Evolutionary conservation across 202 grass and related monocot genomes (phyloP).

Genomic region (Setaria italica): DNA sequence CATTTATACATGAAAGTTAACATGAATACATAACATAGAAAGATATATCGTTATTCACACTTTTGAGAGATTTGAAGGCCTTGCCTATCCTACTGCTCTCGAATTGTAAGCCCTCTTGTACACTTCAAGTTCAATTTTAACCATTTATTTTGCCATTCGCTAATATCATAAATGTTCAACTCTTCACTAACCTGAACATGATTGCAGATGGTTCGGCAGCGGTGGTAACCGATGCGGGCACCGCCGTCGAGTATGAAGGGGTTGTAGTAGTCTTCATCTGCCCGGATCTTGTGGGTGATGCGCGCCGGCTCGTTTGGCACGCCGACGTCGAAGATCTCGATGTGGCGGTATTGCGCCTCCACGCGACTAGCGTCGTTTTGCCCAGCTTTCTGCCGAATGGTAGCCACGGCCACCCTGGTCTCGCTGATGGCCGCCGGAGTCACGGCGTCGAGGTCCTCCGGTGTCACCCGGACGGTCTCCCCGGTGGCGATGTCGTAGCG

Average conservation of each 20-base stretch:
- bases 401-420: constrained; percentile 48
- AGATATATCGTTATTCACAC: too few species aligned
- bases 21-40: too few species aligned
- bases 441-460: background rate
- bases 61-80: too few species aligned
- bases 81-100: too few species aligned
- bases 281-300: constrained; percentile 18
- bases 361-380: background rate
- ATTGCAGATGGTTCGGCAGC: background rate
- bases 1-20: background rate
- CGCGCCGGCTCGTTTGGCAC: background rate
- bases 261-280: constrained; percentile 48
- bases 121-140: too few species aligned
- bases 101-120: too few species aligned
- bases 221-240: constrained; percentile 44
- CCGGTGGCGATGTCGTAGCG: background rate
- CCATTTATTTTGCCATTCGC: too few species aligned
- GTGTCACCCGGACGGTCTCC: constrained; percentile 28
- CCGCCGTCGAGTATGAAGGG: constrained; percentile 50
- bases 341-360: constrained; percentile 48
- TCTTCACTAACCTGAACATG: background rate
- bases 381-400: constrained; percentile 5
- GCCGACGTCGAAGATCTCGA: constrained; percentile 52
- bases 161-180: too few species aligned
- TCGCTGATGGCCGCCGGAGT: constrained; percentile 59